Conservation (phyloP, 1,139 yeast species). For the Magnusiomyces fungicola region DNA sequence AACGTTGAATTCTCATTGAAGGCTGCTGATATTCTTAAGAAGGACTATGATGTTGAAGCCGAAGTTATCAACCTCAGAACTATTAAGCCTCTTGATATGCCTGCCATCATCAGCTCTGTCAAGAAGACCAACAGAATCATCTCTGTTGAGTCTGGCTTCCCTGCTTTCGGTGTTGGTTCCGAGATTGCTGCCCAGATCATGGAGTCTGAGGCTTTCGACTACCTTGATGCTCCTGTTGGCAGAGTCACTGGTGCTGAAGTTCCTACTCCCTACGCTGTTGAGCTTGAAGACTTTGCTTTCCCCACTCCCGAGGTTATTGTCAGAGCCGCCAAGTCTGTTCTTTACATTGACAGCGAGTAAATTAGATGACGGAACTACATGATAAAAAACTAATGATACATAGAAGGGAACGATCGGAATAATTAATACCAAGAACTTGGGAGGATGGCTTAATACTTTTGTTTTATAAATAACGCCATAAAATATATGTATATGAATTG, state of each 20-base stretch:
- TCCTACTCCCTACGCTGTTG: constrained; percentile 97
- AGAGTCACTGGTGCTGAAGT: constrained; percentile 99
- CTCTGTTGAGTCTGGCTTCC: constrained; percentile 97
- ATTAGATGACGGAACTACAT: not conserved
- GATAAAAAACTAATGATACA: not conserved
- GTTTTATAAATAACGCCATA: too few species aligned
- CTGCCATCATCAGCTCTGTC: constrained; percentile 76
- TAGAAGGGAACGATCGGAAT: not conserved
- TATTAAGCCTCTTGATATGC: constrained; percentile 92
- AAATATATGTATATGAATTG: too few species aligned
- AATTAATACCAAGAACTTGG: too few species aligned
- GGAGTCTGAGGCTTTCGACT: constrained; percentile 98
- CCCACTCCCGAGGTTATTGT: constrained; percentile 89
- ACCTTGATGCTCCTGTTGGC: constrained; percentile 97
- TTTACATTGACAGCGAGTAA: constrained; percentile 49
- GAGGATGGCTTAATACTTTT: too few species aligned
- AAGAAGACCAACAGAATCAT: constrained; percentile 96
- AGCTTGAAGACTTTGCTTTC: constrained; percentile 97
- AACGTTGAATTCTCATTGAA: constrained; percentile 77
- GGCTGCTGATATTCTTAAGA: constrained; percentile 82
- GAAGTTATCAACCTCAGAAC: constrained; percentile 96
- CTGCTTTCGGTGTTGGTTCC: constrained; percentile 97
- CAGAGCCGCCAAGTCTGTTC: constrained; percentile 85
- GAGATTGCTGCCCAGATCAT: constrained; percentile 96
- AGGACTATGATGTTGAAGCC: constrained; percentile 80